Evolutionary conservation across 2,329 filamentous ascomycete genomes (phyloP), one percentile per base, ranked within the genome.

Genomic region (Xylaria polymorpha): DNA sequence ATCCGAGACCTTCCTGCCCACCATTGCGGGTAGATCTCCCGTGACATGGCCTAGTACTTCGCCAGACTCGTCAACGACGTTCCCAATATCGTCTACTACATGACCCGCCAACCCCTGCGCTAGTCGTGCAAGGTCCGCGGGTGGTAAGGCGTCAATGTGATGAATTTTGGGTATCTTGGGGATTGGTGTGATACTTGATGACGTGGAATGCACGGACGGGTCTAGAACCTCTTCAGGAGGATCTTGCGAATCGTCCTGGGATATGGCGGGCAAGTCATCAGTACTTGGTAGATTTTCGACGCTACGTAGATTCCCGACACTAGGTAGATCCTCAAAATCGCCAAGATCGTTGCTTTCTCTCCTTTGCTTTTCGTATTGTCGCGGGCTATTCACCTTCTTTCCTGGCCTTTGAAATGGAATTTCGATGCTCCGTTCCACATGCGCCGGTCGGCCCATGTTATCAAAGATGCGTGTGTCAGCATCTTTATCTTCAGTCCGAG

Each of bases 21-120:
- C 80, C 83, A 88, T 87, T 56, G 85, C 83, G 4, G 86, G 86
- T 29, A 88, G 78, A 74, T 88, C 86, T 7, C 86, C 86, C 6
- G 83, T 84, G 6, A 83, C 85, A 50, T 84, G 83, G 41, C 85
- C 86, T 2, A 87, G 80, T 3, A 87, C 84, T 43, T 81, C 83
- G 8, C 85, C 85, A 15, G 84, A 79, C 68, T 80, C 82, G 67
- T 85, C 83, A 18, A 87, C 75, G 39, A 88, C 81, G 75, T 87
- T 87, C 63, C 85, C 86, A 57, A 86, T 85, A 74, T 87, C 85
- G 68, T 88, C 85, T 29, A 88, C 80, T 46, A 75, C 80, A 70
- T 84, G 83, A 50, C 84, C 85, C 56, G 82, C 80, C 25, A 88
- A 81, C 20, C 82, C 83, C 18, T 75, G 67, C 0, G 81, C 82